Percentiles rank a stretch among this genome's conserved stretches.
Conservation (phyloP, 306 rosid genomes). For the Ziziphus jujuba region DNA sequence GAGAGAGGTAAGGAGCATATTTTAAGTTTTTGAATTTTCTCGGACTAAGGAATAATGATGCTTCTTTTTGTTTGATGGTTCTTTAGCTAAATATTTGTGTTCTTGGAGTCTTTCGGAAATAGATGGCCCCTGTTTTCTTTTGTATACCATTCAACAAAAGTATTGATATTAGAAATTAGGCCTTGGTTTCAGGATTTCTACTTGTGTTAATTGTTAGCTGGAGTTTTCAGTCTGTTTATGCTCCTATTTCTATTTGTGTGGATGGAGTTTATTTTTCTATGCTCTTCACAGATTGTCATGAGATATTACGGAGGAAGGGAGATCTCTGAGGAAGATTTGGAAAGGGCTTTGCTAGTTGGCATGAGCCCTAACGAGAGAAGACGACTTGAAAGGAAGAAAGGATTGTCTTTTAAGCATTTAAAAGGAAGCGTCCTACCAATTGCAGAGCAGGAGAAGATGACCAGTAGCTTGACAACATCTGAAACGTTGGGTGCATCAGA, state of each 20-base stretch:
- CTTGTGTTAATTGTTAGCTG: neutral
- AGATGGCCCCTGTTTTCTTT: neutral
- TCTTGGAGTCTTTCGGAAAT: slow-evolving; percentile 4
- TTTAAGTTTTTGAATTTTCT: neutral
- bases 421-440: slow-evolving; percentile 27
- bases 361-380: slow-evolving; percentile 88
- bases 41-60: neutral
- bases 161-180: neutral
- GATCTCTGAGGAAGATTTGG: slow-evolving; percentile 79
- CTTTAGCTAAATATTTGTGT: neutral
- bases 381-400: slow-evolving; percentile 65
- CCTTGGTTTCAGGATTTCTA: neutral
- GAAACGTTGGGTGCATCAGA: slow-evolving; percentile 27
- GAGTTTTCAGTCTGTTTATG: neutral
- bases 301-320: slow-evolving; percentile 86
- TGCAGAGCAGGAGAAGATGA: slow-evolving; percentile 38
- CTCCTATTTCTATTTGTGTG: slow-evolving; percentile 4
- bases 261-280: slow-evolving; percentile 4
- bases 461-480: slow-evolving; percentile 23
- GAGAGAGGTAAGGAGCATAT: slow-evolving; percentile 51
- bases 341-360: slow-evolving; percentile 77
- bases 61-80: slow-evolving; percentile 7
- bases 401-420: slow-evolving; percentile 51
- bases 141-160: too few relatives aligned
- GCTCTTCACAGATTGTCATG: slow-evolving; percentile 61